A percentile compares a stretch with the other conserved stretches of the same genome.
Evolutionary conservation across 805 yeast genomes (phyloP).

Genomic region (Jamesozyma jinghongensis): DNA sequence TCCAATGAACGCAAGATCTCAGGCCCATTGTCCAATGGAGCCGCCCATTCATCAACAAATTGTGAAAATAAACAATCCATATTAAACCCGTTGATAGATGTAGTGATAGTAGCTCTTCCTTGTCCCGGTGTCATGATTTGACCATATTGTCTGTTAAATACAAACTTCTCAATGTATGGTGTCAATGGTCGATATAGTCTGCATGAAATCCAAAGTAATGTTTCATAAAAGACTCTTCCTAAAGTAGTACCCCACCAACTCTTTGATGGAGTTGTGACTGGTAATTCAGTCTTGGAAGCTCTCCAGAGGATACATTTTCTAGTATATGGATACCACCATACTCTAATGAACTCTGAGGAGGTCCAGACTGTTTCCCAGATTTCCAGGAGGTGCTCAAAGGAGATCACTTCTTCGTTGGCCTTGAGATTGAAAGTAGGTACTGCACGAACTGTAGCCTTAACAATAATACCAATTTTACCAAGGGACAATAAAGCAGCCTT

Average conservation of each 20-base stretch:
- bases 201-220: slow-evolving; percentile 70
- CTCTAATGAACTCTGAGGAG: slow-evolving; percentile 79
- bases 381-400: slow-evolving; percentile 62
- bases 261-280: slow-evolving; percentile 51
- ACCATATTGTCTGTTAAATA: slow-evolving; percentile 80
- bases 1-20: slow-evolving; percentile 59
- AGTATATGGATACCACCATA: slow-evolving; percentile 98
- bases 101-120: slow-evolving; percentile 62
- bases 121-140: slow-evolving; percentile 51
- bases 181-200: slow-evolving; percentile 66
- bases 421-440: slow-evolving; percentile 77
- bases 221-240: slow-evolving; percentile 75
- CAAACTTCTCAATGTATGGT: slow-evolving; percentile 76
- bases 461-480: slow-evolving; percentile 87
- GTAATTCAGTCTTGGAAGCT: slow-evolving; percentile 65
- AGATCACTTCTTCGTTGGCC: slow-evolving; percentile 72
- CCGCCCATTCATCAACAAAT: slow-evolving; percentile 95
- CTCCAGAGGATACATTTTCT: slow-evolving; percentile 84
- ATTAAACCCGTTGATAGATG: slow-evolving; percentile 78
- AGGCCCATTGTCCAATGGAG: slow-evolving; percentile 74
- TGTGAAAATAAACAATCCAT: slow-evolving; percentile 95
- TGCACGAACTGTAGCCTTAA: slow-evolving; percentile 73
- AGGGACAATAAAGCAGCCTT: slow-evolving; percentile 75
- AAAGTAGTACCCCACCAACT: slow-evolving; percentile 80
- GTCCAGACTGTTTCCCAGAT: slow-evolving; percentile 78